These are phyloP conservation scores for Cladosporium phlei DNA, from an alignment of 2,329 filamentous ascomycete genomes.

Conservation along the genomic window DNA sequence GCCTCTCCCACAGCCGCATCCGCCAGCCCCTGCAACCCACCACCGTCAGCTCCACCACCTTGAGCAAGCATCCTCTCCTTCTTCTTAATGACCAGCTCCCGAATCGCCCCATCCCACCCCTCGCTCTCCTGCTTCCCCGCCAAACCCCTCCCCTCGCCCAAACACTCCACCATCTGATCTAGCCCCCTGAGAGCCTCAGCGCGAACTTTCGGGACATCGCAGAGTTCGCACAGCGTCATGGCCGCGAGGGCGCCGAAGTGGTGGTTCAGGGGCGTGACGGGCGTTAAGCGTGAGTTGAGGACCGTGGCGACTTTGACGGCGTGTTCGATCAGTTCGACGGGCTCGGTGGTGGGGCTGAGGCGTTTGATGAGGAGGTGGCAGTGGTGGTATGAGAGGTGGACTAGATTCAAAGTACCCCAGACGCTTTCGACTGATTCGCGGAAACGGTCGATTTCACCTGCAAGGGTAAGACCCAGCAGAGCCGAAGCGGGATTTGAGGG, in stretches of 20 bases:
- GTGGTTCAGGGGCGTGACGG: slow-evolving; percentile 61
- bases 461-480: slow-evolving; percentile 48
- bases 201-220: slow-evolving; percentile 50
- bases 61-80: slow-evolving; percentile 36
- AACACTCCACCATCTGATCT: slow-evolving; percentile 53
- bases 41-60: slow-evolving; percentile 35
- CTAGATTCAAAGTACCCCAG: slow-evolving; percentile 51
- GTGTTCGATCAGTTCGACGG: slow-evolving; percentile 56
- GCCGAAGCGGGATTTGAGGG: slow-evolving; percentile 39
- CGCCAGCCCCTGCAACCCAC: slow-evolving; percentile 55
- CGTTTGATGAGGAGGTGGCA: slow-evolving; percentile 61
- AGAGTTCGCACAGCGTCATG: slow-evolving; percentile 58
- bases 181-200: slow-evolving; percentile 55
- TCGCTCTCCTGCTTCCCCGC: slow-evolving; percentile 41
- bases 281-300: slow-evolving; percentile 50
- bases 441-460: slow-evolving; percentile 60
- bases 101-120: slow-evolving; percentile 56
- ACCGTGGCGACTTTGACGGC: slow-evolving; percentile 57
- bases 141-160: slow-evolving; percentile 38
- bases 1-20: slow-evolving; percentile 39
- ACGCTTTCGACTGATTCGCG: slow-evolving; percentile 57
- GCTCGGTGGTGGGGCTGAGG: slow-evolving; percentile 52
- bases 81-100: slow-evolving; percentile 46
- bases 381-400: slow-evolving; percentile 68
- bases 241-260: slow-evolving; percentile 60